Evolutionary conservation across 164 flowering plant species (phyloP).

Genomic region (Vitis riparia): DNA sequence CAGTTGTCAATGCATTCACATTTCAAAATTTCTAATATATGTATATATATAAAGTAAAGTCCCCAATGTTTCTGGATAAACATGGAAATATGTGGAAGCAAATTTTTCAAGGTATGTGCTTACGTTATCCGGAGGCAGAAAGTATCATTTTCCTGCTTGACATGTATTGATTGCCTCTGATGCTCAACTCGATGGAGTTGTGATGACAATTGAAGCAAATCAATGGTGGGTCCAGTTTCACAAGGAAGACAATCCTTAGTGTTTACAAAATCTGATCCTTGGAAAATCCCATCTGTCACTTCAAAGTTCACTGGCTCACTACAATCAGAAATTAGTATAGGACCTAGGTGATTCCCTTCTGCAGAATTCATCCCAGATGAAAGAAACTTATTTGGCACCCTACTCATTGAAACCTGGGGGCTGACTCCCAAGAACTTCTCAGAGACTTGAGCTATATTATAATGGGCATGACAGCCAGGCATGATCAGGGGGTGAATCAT

Average conservation of each 20-base stretch:
- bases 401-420: conserved; percentile 36
- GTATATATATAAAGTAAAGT: too few relatives aligned
- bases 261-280: conserved; percentile 26
- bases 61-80: neutral
- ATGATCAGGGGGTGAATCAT: conserved; percentile 26
- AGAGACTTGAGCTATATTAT: conserved; percentile 27
- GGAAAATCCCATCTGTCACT: conserved; percentile 30
- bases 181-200: conserved; percentile 59
- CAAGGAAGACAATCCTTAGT: conserved; percentile 24
- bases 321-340: conserved; percentile 34
- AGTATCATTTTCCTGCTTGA: conserved; percentile 40
- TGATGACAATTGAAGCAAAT: conserved; percentile 58
- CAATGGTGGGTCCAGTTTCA: conserved; percentile 38
- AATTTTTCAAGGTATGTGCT: neutral
- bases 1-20: neutral
- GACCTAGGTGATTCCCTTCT: conserved; percentile 33
- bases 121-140: conserved; percentile 34
- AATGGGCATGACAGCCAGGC: conserved; percentile 22
- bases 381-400: conserved; percentile 33
- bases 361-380: conserved; percentile 30
- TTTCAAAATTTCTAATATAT: neutral
- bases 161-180: conserved; percentile 37
- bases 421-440: conserved; percentile 28
- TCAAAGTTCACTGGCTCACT: conserved; percentile 31
- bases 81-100: neutral